Percentiles rank a stretch among this genome's conserved stretches.
phyloP scores from a whole-genome alignment of 257 asterid genomes.

The Henckelia pumila region DNA sequence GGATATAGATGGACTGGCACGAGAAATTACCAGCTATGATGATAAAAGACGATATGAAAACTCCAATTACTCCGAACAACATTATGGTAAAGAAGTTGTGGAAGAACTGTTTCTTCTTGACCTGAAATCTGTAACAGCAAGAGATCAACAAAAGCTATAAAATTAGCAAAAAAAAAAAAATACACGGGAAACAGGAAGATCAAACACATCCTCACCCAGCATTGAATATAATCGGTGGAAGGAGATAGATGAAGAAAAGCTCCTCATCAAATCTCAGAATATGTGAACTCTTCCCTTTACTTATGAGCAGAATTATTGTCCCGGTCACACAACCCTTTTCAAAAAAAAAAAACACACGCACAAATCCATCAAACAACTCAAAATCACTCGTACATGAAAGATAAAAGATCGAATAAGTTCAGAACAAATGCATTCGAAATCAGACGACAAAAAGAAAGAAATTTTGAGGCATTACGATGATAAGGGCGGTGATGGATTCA shows the following conservation, averaged over 20 bases:
- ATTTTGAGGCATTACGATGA: constrained; percentile 31
- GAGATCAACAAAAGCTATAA: neutral
- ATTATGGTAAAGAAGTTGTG: constrained; percentile 89
- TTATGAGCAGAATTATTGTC: constrained; percentile 58
- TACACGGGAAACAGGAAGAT: neutral
- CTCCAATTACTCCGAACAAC: constrained; percentile 90
- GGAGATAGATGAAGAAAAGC: constrained; percentile 82
- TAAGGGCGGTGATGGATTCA: constrained; percentile 48
- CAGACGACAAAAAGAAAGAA: neutral
- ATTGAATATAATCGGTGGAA: constrained; percentile 89
- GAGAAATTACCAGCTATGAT: constrained; percentile 59
- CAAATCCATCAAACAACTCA: neutral
- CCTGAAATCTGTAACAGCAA: constrained; percentile 74
- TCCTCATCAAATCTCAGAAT: constrained; percentile 84
- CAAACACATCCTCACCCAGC: constrained; percentile 65
- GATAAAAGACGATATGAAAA: constrained; percentile 69
- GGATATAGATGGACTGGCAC: neutral
- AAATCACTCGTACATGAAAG: no score
- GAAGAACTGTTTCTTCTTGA: constrained; percentile 95
- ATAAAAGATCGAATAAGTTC: neutral
- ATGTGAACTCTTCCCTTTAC: constrained; percentile 80
- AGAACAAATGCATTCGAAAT: neutral
- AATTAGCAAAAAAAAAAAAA: no score
- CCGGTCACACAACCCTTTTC: constrained; percentile 64
- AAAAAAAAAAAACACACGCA: neutral